A percentile compares a stretch with the other conserved stretches of the same genome.
phyloP scores from a whole-genome alignment of 345 rosid species.

The Citrus reticulata region DNA sequence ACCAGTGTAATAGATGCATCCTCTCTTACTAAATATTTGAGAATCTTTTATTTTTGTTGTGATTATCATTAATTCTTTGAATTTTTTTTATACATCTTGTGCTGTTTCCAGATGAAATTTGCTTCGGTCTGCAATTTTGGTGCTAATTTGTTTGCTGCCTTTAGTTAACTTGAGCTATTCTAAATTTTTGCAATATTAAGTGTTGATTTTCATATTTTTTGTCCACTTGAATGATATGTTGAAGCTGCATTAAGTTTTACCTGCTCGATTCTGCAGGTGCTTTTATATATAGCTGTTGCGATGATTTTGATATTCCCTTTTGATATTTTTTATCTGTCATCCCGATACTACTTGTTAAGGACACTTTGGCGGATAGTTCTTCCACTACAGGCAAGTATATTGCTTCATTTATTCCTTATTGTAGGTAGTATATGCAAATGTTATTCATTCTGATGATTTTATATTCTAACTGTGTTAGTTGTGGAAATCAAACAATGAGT shows the following conservation, averaged over 20 bases:
- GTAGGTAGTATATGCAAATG: background rate
- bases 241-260: constrained; percentile 9
- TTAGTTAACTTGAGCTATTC: background rate
- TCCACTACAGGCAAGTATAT: constrained; percentile 66
- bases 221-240: background rate
- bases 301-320: constrained; percentile 79
- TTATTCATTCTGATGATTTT: background rate
- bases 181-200: background rate
- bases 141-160: background rate
- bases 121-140: background rate
- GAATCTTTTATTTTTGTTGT: background rate
- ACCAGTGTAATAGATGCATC: constrained; percentile 99
- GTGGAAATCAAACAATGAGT: background rate
- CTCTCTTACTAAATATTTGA: constrained; percentile 26
- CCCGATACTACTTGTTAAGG: constrained; percentile 83
- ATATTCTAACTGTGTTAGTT: background rate
- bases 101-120: background rate
- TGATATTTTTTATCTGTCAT: constrained; percentile 72
- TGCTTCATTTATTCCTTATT: constrained; percentile 5
- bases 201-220: background rate
- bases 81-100: background rate
- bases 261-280: constrained; percentile 53
- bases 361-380: constrained; percentile 85
- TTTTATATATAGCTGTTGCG: constrained; percentile 61
- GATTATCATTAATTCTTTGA: constrained; percentile 2